phyloP scores from a whole-genome alignment of 2,329 filamentous ascomycete genomes.

The Pseudocercospora ulei region DNA sequence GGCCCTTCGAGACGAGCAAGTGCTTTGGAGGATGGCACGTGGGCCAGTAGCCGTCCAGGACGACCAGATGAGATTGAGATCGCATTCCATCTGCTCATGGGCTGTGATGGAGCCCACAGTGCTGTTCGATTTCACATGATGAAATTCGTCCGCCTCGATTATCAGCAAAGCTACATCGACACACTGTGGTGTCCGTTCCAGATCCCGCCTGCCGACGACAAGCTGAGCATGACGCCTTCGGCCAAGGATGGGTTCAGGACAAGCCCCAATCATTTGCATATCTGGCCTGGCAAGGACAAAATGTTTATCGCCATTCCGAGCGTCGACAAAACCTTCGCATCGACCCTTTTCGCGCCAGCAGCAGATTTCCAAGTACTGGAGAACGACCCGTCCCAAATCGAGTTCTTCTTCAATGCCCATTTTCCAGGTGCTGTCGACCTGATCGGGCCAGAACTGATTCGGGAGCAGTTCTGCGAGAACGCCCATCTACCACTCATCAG shows the following conservation, averaged over 20 bases:
- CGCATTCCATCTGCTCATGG: conserved; percentile 84
- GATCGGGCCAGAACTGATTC: conserved; percentile 58
- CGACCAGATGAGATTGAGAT: conserved; percentile 60
- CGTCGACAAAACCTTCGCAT: conserved; percentile 86
- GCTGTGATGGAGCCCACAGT: conserved; percentile 90
- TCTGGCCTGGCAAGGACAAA: conserved; percentile 77
- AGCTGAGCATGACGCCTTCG: conserved; percentile 25
- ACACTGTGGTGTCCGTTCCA: conserved; percentile 95
- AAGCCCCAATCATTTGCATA: conserved; percentile 87
- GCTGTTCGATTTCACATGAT: conserved; percentile 86
- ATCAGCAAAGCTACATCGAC: conserved; percentile 89
- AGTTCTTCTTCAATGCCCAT: conserved; percentile 66
- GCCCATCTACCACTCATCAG: conserved; percentile 87
- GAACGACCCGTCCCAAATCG: conserved; percentile 49
- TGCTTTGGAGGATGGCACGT: conserved; percentile 15
- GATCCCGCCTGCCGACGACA: conserved; percentile 48
- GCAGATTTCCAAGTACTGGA: conserved; percentile 60
- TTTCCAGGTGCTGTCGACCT: conserved; percentile 73
- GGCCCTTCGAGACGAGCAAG: conserved; percentile 20
- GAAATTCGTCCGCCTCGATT: conserved; percentile 87
- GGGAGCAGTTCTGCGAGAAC: conserved; percentile 66
- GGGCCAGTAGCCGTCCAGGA: conserved; percentile 20
- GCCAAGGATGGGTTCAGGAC: conserved; percentile 56
- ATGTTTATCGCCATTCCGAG: conserved; percentile 97
- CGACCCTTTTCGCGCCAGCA: conserved; percentile 79